phyloP scores from a whole-genome alignment of 116 monocot species.

The Iris pallida region DNA sequence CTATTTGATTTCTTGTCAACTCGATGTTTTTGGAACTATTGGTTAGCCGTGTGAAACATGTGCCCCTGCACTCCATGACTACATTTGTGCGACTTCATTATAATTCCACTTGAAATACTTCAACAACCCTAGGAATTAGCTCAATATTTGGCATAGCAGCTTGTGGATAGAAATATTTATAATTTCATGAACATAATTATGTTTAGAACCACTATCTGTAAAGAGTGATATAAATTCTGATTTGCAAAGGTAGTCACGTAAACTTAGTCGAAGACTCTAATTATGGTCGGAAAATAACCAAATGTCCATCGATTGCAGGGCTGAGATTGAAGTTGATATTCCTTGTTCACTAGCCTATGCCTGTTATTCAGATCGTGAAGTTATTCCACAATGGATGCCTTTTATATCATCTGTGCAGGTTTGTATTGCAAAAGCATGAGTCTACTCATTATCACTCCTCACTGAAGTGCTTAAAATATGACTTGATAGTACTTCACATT shows the following conservation, averaged over 20 bases:
- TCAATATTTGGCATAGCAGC: background rate
- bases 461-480: background rate
- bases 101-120: too few relatives aligned
- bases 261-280: background rate
- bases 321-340: constrained; percentile 84
- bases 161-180: background rate
- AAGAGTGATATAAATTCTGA: background rate
- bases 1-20: too few relatives aligned
- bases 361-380: constrained; percentile 85
- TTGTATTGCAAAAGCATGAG: constrained; percentile 15
- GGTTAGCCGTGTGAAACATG: too few relatives aligned
- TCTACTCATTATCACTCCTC: constrained; percentile 9
- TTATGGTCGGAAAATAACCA: too few relatives aligned
- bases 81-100: too few relatives aligned
- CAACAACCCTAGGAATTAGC: background rate
- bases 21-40: too few relatives aligned
- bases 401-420: constrained; percentile 97
- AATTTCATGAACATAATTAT: too few relatives aligned
- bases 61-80: too few relatives aligned
- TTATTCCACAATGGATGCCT: constrained; percentile 92
- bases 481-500: too few relatives aligned
- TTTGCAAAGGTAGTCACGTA: background rate
- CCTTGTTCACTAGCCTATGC: constrained; percentile 89
- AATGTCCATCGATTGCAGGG: constrained; percentile 31
- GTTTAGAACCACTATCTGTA: background rate